Evolutionary conservation across 768 basidiomycete genomes (phyloP).

Genomic region (Russula compacta): DNA sequence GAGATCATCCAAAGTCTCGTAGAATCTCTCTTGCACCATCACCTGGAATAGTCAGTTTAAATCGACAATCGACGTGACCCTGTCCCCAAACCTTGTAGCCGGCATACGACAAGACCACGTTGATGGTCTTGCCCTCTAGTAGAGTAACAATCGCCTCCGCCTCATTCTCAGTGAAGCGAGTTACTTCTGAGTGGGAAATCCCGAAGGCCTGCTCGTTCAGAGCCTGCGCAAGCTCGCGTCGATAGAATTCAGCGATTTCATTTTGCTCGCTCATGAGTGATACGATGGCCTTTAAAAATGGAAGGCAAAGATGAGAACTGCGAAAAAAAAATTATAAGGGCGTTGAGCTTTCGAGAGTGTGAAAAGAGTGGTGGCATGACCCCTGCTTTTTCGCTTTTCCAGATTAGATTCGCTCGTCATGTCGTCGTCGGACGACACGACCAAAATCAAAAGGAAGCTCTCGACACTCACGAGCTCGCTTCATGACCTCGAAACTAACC

Average conservation of each 20-base stretch:
- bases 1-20: slow-evolving; percentile 19
- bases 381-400: slow-evolving; percentile 10
- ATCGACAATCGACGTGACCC: neutral
- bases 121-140: slow-evolving; percentile 6
- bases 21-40: neutral
- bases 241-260: slow-evolving; percentile 8
- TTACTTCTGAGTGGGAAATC: neutral
- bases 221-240: slow-evolving; percentile 10
- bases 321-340: neutral
- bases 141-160: slow-evolving; percentile 13
- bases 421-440: slow-evolving; percentile 26
- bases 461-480: slow-evolving; percentile 46
- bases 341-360: neutral
- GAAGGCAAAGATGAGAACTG: neutral
- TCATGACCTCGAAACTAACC: slow-evolving; percentile 55
- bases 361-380: no score
- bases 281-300: neutral
- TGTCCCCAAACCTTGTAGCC: slow-evolving; percentile 14
- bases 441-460: slow-evolving; percentile 35
- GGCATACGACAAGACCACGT: slow-evolving; percentile 7
- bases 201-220: slow-evolving; percentile 18
- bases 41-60: slow-evolving; percentile 6
- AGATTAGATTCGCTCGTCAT: slow-evolving; percentile 11
- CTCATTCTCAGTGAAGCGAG: neutral
- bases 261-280: neutral